These are phyloP conservation scores for Auricularia heimuer DNA, from an alignment of 768 basidiomycete genomes.

Conservation along the genomic window DNA sequence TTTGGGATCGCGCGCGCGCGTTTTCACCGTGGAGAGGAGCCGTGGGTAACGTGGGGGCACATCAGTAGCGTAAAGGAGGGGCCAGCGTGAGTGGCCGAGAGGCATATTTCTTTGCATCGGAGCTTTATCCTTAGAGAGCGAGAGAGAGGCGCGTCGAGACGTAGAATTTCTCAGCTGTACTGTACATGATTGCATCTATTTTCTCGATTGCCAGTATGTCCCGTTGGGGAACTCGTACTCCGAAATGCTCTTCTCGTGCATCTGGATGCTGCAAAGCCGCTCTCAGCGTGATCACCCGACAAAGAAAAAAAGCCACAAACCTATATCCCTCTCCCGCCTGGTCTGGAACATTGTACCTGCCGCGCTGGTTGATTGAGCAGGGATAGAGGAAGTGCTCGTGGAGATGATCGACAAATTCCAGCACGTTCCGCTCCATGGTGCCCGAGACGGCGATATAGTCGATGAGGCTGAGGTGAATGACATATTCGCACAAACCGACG, in stretches of 20 bases:
- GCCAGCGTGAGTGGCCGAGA: too few species aligned
- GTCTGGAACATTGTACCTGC: conserved; percentile 79
- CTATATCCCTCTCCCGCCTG: conserved; percentile 74
- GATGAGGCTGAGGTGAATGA: conserved; percentile 78
- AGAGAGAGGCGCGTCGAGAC: too few species aligned
- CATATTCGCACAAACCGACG: conserved; percentile 87
- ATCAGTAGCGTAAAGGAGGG: background rate
- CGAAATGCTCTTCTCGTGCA: conserved; percentile 69
- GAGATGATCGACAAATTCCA: conserved; percentile 83
- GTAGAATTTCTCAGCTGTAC: too few species aligned
- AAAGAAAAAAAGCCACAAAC: conserved; percentile 23
- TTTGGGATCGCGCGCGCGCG: conserved; percentile 33
- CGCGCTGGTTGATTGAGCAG: conserved; percentile 74
- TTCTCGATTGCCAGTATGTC: conserved; percentile 49
- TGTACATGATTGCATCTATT: too few species aligned
- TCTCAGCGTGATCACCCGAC: background rate
- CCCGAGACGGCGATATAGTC: conserved; percentile 91
- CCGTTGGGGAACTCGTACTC: conserved; percentile 84
- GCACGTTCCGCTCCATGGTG: conserved; percentile 86
- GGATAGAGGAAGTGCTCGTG: conserved; percentile 91
- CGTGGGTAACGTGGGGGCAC: conserved; percentile 39
- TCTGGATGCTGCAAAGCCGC: conserved; percentile 60
- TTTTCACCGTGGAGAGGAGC: conserved; percentile 42
- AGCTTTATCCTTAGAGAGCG: too few species aligned
- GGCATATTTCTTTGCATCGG: too few species aligned